Base-by-base conservation (phyloP, 805 yeast genomes). In the Candida adriatica region DNA sequence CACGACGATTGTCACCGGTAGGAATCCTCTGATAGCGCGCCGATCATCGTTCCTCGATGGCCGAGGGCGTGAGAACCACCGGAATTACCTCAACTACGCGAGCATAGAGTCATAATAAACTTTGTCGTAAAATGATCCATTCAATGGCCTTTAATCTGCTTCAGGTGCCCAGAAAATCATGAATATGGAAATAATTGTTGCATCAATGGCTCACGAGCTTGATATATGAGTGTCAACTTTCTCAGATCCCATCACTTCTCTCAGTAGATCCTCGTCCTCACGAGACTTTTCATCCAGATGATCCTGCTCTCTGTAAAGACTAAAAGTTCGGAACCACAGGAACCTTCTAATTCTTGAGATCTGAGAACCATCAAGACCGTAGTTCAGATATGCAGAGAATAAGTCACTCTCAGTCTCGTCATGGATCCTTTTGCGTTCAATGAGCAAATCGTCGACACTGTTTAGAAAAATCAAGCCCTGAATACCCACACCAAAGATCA, bases 181-280 rank as follows among this genome's bases (percentile, higher is more conserved):
- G n/a, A n/a, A n/a, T n/a, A n/a, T n/a, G n/a, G n/a, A n/a, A n/a
- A n/a, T n/a, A n/a, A n/a, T n/a, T n/a, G n/a, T n/a, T n/a, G n/a
- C n/a, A n/a, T n/a, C n/a, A n/a, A n/a, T n/a, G n/a, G n/a, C n/a
- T n/a, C n/a, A n/a, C n/a, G n/a, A n/a, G n/a, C n/a, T n/a, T n/a
- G n/a, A n/a, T n/a, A n/a, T n/a, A n/a, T n/a, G n/a, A n/a, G n/a
- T n/a, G n/a, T n/a, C n/a, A n/a, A n/a, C n/a, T n/a, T n/a, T n/a
- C n/a, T n/a, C n/a, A 29, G 79, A 87, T 47, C 83, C 76, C 26
- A 84, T 80, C 37, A 85, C 64, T 52, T 74, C 74, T 49, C 90
- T 90, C 41, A 88, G 68, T 39, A 85, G 64, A 53, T 70, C 70
- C 59, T 88, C 96, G 61, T 88, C 80, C 54, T 80, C 92, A 15